These are phyloP conservation scores for Tetracentron sinense DNA, from an alignment of 164 flowering plant species.

Conservation along the genomic window DNA sequence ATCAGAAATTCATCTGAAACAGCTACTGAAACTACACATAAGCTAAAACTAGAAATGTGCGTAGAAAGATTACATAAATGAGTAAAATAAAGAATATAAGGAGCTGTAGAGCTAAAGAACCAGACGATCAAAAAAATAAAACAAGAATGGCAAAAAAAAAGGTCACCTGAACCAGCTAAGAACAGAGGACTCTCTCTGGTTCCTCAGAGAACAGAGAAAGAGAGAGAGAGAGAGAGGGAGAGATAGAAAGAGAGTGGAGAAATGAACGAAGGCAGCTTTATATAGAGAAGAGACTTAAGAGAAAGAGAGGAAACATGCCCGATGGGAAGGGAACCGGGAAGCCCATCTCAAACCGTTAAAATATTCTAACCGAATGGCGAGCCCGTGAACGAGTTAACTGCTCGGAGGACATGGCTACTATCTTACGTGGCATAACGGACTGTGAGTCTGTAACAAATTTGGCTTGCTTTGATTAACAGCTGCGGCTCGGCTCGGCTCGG, in stretches of 20 bases:
- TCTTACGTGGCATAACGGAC: constrained; percentile 7
- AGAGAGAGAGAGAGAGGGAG: too few relatives aligned
- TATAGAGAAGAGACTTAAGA: background rate
- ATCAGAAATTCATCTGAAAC: too few relatives aligned
- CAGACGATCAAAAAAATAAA: too few relatives aligned
- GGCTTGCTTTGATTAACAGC: too few relatives aligned
- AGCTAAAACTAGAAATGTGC: background rate
- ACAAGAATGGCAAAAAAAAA: too few relatives aligned
- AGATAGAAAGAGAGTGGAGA: background rate
- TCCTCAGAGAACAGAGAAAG: too few relatives aligned
- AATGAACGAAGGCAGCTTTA: background rate
- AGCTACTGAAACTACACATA: too few relatives aligned
- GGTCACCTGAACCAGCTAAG: background rate
- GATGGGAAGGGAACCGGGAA: constrained; percentile 6
- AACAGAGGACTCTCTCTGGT: too few relatives aligned
- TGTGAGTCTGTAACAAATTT: too few relatives aligned
- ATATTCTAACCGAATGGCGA: background rate
- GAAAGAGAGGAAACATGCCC: background rate
- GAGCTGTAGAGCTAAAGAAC: too few relatives aligned
- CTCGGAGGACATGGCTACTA: background rate
- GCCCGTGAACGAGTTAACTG: background rate
- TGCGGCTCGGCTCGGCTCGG: too few relatives aligned
- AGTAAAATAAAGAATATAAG: background rate
- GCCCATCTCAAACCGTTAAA: constrained; percentile 7
- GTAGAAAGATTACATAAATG: background rate